A percentile compares a stretch with the other conserved stretches of the same genome.
These are phyloP conservation scores for Penicillium odoratum DNA, from an alignment of 495 filamentous ascomycete species.

Conservation along the genomic window DNA sequence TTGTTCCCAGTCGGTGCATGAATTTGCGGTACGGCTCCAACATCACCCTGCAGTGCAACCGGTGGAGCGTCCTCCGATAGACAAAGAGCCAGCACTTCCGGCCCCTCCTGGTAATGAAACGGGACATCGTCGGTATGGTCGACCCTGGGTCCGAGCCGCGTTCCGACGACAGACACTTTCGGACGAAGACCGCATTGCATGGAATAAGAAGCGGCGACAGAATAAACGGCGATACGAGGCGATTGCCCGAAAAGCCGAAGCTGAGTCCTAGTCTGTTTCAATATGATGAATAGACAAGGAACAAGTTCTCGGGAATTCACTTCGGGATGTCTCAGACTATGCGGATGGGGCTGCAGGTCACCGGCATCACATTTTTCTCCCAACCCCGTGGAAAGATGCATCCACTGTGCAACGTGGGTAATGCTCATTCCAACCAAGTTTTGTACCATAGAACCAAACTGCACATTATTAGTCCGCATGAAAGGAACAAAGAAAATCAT, in stretches of 20 bases:
- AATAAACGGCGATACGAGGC: slow-evolving; percentile 3
- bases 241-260: neutral
- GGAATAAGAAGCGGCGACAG: slow-evolving; percentile 8
- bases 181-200: slow-evolving; percentile 14
- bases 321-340: neutral
- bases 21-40: slow-evolving; percentile 32
- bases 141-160: slow-evolving; percentile 1
- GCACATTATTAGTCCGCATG: neutral
- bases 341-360: neutral
- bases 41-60: slow-evolving; percentile 22
- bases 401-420: no score
- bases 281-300: neutral
- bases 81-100: neutral
- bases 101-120: slow-evolving; percentile 5
- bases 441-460: slow-evolving; percentile 1
- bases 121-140: slow-evolving; percentile 8
- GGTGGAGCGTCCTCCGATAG: neutral
- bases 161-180: slow-evolving; percentile 1
- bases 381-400: slow-evolving; percentile 3
- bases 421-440: no score
- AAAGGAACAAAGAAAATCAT: neutral
- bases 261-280: neutral
- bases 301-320: neutral
- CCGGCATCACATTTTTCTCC: neutral
- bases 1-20: slow-evolving; percentile 28